Base-by-base conservation (phyloP, 2,329 filamentous ascomycete species). In the Trichoderma oligosporum region DNA sequence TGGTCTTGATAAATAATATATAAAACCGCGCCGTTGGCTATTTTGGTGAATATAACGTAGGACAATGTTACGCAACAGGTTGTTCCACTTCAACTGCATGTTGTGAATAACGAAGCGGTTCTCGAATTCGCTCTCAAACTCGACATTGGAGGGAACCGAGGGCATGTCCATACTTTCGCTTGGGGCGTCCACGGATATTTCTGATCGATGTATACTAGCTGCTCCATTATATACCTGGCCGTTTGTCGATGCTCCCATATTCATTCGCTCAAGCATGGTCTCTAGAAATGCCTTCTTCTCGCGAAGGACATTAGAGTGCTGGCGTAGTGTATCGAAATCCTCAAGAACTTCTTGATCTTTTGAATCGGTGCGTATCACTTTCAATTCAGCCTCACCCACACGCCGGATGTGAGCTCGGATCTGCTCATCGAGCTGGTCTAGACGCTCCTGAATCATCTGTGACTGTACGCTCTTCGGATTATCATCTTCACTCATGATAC, bases 101-200 rank as follows among this genome's bases (percentile, higher is more conserved):
- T 99, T 99, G 77, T 99, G 94, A 52, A 99, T 88, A 65, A 97
- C 93, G 76, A 99, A 99, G 2, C 94, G 88, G 68, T 99, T 99
- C 70, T 95, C 94, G 78, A 97, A 99, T 69, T 97, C 92, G 71
- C 89, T 96, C 47, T 89, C 86, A 63, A 93, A 93, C 63, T 97
- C 91, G 14, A 88, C 83, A 3, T 86, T 82, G 1, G 87, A 83
- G 2, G 86, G 84, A 1, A 87, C 81, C 0, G 87, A 83, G 2
- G 86, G 84, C 2, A 87, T 81, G 61, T 90, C 85, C 53, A 87
- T 76, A 12, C 79, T 81, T 11, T 55, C 59, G 36, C 82, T 80
- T 48, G 85, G 82, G n/a, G 78, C 76, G 31, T 76, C 75, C 11
- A 75, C 70, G 5, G 78, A 77, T 4, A 70, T 66, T 33, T 75